Evolutionary conservation across 164 flowering plant species (phyloP).

Genomic region (Stephania japonica): DNA sequence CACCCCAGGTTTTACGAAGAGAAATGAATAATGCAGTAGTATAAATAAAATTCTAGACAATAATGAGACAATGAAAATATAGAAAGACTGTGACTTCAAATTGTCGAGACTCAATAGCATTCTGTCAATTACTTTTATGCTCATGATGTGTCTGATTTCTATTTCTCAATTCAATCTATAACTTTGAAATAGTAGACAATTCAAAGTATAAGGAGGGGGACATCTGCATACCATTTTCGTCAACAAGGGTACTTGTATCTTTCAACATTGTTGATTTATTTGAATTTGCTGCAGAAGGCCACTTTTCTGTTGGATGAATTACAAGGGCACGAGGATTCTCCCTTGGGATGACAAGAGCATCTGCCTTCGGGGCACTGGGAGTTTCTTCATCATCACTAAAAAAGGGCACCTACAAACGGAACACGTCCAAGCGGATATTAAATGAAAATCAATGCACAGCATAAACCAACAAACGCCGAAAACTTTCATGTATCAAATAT

Average conservation of each 20-base stretch:
- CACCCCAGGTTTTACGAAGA: background rate
- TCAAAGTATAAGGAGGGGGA: background rate
- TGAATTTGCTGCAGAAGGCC: slow-evolving; percentile 40
- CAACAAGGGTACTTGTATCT: slow-evolving; percentile 29
- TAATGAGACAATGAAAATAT: background rate
- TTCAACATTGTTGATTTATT: slow-evolving; percentile 43
- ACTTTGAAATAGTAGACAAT: background rate
- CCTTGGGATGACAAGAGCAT: slow-evolving; percentile 89
- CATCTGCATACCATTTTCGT: slow-evolving; percentile 54
- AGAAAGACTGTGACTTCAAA: background rate
- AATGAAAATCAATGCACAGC: background rate
- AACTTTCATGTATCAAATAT: background rate
- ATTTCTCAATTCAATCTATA: background rate
- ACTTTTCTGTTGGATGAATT: slow-evolving; percentile 68
- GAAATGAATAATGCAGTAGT: background rate
- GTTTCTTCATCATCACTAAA: slow-evolving; percentile 82
- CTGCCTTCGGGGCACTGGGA: slow-evolving; percentile 90
- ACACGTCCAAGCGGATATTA: slow-evolving; percentile 2
- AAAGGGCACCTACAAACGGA: slow-evolving; percentile 65
- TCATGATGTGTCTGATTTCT: background rate
- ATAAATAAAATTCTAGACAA: background rate
- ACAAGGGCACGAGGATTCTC: slow-evolving; percentile 93
- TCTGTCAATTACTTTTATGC: background rate
- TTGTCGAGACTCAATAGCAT: background rate
- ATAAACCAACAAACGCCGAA: background rate